phyloP scores from a whole-genome alignment of 139 green algal species.

The Volvox africanus region DNA sequence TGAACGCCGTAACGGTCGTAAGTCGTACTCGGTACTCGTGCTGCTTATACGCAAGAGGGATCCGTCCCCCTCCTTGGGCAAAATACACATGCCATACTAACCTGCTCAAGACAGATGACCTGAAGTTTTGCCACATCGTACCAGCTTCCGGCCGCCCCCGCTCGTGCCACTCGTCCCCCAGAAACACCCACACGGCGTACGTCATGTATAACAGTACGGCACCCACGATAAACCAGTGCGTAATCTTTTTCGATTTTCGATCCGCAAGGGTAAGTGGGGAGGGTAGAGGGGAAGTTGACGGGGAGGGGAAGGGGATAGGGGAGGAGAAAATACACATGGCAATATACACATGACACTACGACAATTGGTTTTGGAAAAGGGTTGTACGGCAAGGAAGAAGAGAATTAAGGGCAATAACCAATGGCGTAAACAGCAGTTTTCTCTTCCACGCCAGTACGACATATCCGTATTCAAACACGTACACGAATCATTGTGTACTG shows the following conservation, averaged over 20 bases:
- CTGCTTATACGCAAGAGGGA: no score
- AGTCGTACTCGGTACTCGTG: no score
- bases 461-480: background rate
- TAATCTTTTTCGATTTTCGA: slow-evolving; percentile 46
- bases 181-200: slow-evolving; percentile 82
- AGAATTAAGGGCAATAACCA: background rate
- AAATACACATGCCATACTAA: background rate
- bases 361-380: no score
- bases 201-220: slow-evolving; percentile 73
- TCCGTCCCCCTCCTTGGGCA: no score
- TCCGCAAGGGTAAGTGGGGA: no score
- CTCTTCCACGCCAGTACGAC: background rate
- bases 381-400: background rate
- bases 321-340: no score
- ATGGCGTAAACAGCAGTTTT: no score
- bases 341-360: no score
- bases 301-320: no score
- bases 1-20: no score
- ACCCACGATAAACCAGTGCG: slow-evolving; percentile 63
- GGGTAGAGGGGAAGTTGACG: no score
- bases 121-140: background rate
- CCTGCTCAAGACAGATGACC: background rate
- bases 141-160: background rate
- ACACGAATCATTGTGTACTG: no score
- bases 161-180: slow-evolving; percentile 75